Conservation (phyloP, 2,329 filamentous ascomycete genomes). For the Botryotinia calthae region DNA sequence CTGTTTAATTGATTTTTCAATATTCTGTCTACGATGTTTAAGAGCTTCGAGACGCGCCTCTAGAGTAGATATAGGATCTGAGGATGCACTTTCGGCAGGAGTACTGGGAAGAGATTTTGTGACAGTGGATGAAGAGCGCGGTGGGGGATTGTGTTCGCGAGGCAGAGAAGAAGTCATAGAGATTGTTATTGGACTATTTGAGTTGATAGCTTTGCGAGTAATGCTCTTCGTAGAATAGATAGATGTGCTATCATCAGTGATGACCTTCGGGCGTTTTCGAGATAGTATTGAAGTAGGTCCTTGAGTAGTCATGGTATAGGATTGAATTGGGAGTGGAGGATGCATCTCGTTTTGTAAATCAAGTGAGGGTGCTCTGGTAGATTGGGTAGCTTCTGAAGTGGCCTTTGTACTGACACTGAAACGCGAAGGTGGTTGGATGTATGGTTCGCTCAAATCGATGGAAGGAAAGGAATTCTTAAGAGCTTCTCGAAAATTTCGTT, state of each 20-base stretch:
- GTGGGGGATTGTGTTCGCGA: background rate
- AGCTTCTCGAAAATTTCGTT: constrained; percentile 34
- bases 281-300: constrained; percentile 33
- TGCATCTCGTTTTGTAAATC: constrained; percentile 10
- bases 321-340: constrained; percentile 20
- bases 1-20: constrained; percentile 69
- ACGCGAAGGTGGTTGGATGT: constrained; percentile 36
- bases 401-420: constrained; percentile 39
- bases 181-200: constrained; percentile 34
- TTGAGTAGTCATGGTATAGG: constrained; percentile 16
- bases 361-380: constrained; percentile 32
- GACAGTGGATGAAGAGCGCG: constrained; percentile 6
- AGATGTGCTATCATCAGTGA: background rate
- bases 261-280: constrained; percentile 33
- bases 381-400: constrained; percentile 32
- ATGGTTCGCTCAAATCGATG: constrained; percentile 26
- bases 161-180: constrained; percentile 28
- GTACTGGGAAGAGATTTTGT: constrained; percentile 58
- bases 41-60: constrained; percentile 65
- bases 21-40: constrained; percentile 65
- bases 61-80: constrained; percentile 64
- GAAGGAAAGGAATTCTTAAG: constrained; percentile 27
- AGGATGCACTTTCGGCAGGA: constrained; percentile 58
- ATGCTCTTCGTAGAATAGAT: constrained; percentile 24
- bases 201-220: constrained; percentile 34